Percentiles rank a stretch among this genome's conserved stretches.
Conservation (phyloP, 352 stramenopile species). For the Phytophthora ramorum region DNA sequence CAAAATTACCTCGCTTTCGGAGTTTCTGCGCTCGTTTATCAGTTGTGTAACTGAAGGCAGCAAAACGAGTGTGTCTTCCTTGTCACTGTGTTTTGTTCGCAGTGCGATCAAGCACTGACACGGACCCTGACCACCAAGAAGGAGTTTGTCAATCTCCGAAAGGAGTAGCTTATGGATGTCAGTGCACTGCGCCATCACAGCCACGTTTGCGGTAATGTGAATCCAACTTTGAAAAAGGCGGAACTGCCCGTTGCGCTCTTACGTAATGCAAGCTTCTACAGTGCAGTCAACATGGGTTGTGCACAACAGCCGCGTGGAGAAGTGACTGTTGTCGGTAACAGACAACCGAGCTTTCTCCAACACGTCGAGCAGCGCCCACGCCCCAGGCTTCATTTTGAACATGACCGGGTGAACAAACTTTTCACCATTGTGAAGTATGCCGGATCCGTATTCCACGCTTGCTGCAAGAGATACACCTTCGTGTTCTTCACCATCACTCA, state of each 20-base stretch:
- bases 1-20: slow-evolving; percentile 3
- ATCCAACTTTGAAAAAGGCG: background rate
- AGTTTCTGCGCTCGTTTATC: slow-evolving; percentile 6
- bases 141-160: background rate
- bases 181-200: background rate
- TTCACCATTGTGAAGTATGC: too few species aligned
- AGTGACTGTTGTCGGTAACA: background rate
- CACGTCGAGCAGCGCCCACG: background rate
- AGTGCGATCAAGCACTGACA: background rate
- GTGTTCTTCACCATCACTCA: too few species aligned
- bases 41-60: background rate
- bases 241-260: too few species aligned
- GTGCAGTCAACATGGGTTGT: background rate
- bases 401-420: too few species aligned
- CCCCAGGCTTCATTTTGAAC: too few species aligned
- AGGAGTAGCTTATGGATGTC: background rate
- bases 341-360: background rate
- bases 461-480: too few species aligned
- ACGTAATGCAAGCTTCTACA: background rate
- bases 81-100: background rate
- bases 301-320: background rate
- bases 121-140: background rate
- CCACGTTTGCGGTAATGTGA: background rate
- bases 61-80: background rate
- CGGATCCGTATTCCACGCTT: too few species aligned